A percentile compares a stretch with the other conserved stretches of the same genome.
Conservation (phyloP, 495 filamentous ascomycete genomes). For the Aspergillus cristatus region DNA sequence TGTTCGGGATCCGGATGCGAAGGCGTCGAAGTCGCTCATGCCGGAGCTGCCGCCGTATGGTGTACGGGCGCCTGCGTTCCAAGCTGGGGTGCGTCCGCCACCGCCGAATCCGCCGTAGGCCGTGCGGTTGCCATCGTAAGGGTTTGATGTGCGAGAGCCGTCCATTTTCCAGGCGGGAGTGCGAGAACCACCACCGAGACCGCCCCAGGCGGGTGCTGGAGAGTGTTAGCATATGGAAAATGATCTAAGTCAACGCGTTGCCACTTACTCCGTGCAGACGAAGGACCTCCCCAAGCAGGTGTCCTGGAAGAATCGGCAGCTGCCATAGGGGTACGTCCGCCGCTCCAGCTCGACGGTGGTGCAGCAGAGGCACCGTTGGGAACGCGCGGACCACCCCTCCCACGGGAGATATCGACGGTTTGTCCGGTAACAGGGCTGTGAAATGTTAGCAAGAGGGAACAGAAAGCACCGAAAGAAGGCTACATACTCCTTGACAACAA, state of each 20-base stretch:
- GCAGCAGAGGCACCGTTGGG: slow-evolving; percentile 31
- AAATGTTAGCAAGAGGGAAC: slow-evolving; percentile 12
- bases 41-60: slow-evolving; percentile 54
- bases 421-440: slow-evolving; percentile 56
- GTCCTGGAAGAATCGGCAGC: slow-evolving; percentile 52
- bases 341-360: slow-evolving; percentile 38
- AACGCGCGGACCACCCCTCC: slow-evolving; percentile 45
- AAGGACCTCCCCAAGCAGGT: slow-evolving; percentile 54
- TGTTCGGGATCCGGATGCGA: slow-evolving; percentile 65
- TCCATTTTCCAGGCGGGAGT: slow-evolving; percentile 73
- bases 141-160: slow-evolving; percentile 64
- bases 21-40: slow-evolving; percentile 56
- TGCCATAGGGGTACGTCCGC: slow-evolving; percentile 61
- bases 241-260: neutral
- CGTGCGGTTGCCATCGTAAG: slow-evolving; percentile 72
- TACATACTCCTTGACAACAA: slow-evolving; percentile 71
- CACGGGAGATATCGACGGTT: slow-evolving; percentile 56
- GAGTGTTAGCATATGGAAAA: slow-evolving; percentile 4
- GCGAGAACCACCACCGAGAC: slow-evolving; percentile 45
- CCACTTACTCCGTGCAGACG: slow-evolving; percentile 47
- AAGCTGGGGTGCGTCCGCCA: slow-evolving; percentile 42
- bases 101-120: slow-evolving; percentile 47
- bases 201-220: slow-evolving; percentile 51
- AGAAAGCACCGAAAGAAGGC: slow-evolving; percentile 1
- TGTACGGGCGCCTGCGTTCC: slow-evolving; percentile 58